These are phyloP conservation scores for Microbotryum scabiosae DNA, from an alignment of 1,284 basidiomycete species.

Conservation along the genomic window DNA sequence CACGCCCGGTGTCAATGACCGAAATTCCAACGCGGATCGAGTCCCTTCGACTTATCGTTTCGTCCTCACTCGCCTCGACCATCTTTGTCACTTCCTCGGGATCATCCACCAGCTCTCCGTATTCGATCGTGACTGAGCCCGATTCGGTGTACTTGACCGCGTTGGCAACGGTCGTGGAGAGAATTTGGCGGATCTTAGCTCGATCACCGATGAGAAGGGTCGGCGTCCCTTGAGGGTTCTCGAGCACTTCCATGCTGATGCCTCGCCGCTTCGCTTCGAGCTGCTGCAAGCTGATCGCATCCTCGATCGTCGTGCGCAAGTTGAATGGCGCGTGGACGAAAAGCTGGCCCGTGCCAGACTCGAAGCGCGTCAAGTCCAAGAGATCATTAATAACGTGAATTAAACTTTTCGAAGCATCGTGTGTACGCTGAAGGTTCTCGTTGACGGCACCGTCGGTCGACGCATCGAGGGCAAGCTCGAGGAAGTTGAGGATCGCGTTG, in stretches of 20 bases:
- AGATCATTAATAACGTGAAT: slow-evolving; percentile 38
- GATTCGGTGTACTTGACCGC: slow-evolving; percentile 34
- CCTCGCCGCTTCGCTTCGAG: slow-evolving; percentile 38
- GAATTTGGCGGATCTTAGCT: slow-evolving; percentile 37
- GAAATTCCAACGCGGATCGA: slow-evolving; percentile 50
- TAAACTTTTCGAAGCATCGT: slow-evolving; percentile 33
- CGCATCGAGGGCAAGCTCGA: slow-evolving; percentile 38
- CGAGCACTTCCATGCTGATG: slow-evolving; percentile 33
- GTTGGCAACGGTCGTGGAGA: slow-evolving; percentile 38
- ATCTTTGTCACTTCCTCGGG: background rate
- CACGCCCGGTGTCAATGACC: slow-evolving; percentile 31
- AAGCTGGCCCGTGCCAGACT: slow-evolving; percentile 35
- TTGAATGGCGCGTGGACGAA: slow-evolving; percentile 38
- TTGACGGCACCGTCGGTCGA: slow-evolving; percentile 37
- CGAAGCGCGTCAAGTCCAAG: slow-evolving; percentile 37
- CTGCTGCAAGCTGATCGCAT: slow-evolving; percentile 38
- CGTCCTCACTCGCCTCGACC: slow-evolving; percentile 8
- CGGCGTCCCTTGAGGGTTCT: slow-evolving; percentile 10
- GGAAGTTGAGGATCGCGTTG: slow-evolving; percentile 10
- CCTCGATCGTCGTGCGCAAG: slow-evolving; percentile 34
- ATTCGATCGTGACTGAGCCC: slow-evolving; percentile 36
- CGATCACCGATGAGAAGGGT: slow-evolving; percentile 31
- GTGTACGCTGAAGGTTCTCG: slow-evolving; percentile 38
- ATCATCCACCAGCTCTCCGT: slow-evolving; percentile 19
- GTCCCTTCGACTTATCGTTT: slow-evolving; percentile 1